Base-by-base conservation (phyloP, 2,329 filamentous ascomycete species). In the Xylariaceae sp. region DNA sequence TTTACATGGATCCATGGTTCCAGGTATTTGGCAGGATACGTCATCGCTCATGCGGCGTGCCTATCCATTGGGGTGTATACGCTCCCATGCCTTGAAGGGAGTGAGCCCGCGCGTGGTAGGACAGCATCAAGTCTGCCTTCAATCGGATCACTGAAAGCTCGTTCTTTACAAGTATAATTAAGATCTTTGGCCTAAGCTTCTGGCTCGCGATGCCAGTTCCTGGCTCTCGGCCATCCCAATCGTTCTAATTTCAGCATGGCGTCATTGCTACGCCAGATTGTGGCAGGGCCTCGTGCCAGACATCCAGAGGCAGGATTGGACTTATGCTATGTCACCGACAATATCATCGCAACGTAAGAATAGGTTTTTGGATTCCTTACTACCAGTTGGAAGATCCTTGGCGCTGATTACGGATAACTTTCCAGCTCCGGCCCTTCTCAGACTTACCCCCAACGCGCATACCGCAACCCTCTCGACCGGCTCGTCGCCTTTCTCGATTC, bases 321-420 rank as follows among this genome's bases (percentile, higher is more conserved):
- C 62, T 77, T 98, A 34, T 97, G 91, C 73, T 98, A 98, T 65
- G 90, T 97, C 28, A 95, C 89, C 0, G 81, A 90, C 56, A 80
- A 86, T 57, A 87, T 84, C 49, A 78, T 81, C 43, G 79, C 73
- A 13, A 81, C 77, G 72, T 81, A 61, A n/a, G n/a, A n/a, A n/a
- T n/a, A n/a, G n/a, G n/a, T 43, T 73, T 58, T n/a, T 11, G 18
- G 26, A 19, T 33, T 39, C 12, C 16, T 29, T 15, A 9, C 28
- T n/a, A n/a, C n/a, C n/a, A n/a, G n/a, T n/a, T 12, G 16, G 33
- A 19, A 35, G 33, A 35, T 12, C 16, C 9, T 18, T 26, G n/a
- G 28, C 9, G 31, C 43, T 47, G 26, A 53, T 19, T 16, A 19
- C 42, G 43, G 17, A 50, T 18, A 16, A 19, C 79, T 52, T 74